These are phyloP conservation scores for Yamadazyma epiphylla DNA, from an alignment of 1,139 yeast species.

Conservation along the genomic window DNA sequence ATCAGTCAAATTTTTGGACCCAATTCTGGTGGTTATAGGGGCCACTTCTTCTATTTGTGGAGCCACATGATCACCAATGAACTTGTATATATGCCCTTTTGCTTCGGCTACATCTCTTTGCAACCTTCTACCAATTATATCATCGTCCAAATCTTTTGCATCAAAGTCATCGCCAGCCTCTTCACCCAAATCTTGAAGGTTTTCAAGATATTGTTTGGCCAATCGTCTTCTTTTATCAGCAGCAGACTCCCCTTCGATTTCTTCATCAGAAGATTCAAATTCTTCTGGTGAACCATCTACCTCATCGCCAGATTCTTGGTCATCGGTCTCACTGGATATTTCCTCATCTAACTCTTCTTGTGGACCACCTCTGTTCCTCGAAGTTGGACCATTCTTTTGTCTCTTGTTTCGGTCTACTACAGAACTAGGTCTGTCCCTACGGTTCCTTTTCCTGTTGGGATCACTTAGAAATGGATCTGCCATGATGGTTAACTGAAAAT, in stretches of 20 bases:
- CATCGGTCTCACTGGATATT: conserved; percentile 34
- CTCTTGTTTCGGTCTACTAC: conserved; percentile 8
- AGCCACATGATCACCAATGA: conserved; percentile 47
- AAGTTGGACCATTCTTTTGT: not conserved
- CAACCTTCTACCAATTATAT: conserved; percentile 74
- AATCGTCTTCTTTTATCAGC: conserved; percentile 92
- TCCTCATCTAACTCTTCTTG: conserved; percentile 31
- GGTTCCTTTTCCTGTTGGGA: conserved; percentile 51
- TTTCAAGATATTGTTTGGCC: conserved; percentile 88
- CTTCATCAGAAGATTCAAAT: conserved; percentile 60
- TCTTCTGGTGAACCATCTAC: conserved; percentile 30
- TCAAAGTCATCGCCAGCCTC: conserved; percentile 61
- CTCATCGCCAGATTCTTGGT: conserved; percentile 16
- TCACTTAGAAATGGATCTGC: conserved; percentile 59
- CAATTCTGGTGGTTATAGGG: conserved; percentile 49
- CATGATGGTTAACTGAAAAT: conserved; percentile 9
- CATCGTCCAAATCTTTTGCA: conserved; percentile 90
- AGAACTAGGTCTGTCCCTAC: conserved; percentile 23
- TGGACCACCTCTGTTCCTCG: conserved; percentile 5
- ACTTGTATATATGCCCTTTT: conserved; percentile 77
- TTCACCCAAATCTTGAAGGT: conserved; percentile 43
- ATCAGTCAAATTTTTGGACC: conserved; percentile 54
- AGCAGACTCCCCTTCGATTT: conserved; percentile 70
- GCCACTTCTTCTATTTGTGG: conserved; percentile 39
- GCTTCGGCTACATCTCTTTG: conserved; percentile 88